Evolutionary conservation across 2,329 filamentous ascomycete genomes (phyloP), one percentile per base, ranked within the genome.

Genomic region (Westerdykella ornata): DNA sequence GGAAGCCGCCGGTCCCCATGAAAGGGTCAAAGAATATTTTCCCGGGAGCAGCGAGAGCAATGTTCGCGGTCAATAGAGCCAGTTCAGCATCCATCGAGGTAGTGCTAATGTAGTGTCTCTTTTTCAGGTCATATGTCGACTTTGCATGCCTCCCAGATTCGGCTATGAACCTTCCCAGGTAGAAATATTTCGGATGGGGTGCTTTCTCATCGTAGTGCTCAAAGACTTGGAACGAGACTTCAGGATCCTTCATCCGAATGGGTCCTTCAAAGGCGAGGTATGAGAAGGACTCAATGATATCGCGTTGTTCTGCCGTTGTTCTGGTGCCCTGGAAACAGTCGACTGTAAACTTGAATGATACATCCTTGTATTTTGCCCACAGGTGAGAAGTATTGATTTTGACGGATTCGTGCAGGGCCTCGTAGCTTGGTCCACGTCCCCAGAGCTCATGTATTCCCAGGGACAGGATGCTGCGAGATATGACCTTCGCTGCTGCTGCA

Each of bases 81-180:
- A 98, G 74, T 64, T 97, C 92, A 0, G 90, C 85, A 62, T 98
- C 92, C 92, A 98, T 97, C 35, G 86, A 92, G 0, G 92, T 98
- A 0, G 90, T 97, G 52, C 85, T 88, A 56, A 98, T 97, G 62
- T 98, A 98, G 30, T 77, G 76, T 19, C 92, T 75, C 67, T 94
- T 95, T 73, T 98, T 98, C 16, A 98, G 74, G 62, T 95, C 88
- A 57, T 89, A 94, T 17, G 76, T 84, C 28, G 77, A 71, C 22
- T 86, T 74, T 4, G 82, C 72, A 39, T 85, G 78, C 34, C 90
- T 76, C 3, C 77, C 77, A 2, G 85, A 82, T 11, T 70, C 69
- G 2, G 74, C 82, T 17, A 97, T 63, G 42, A 79, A 78, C 7
- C 88, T 80, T 9, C 86, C 88, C 18, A 97, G 75, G 58, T 84